These are phyloP conservation scores for Strombidium stylifer DNA, from an alignment of 73 alveolate species.

Conservation along the genomic window DNA sequence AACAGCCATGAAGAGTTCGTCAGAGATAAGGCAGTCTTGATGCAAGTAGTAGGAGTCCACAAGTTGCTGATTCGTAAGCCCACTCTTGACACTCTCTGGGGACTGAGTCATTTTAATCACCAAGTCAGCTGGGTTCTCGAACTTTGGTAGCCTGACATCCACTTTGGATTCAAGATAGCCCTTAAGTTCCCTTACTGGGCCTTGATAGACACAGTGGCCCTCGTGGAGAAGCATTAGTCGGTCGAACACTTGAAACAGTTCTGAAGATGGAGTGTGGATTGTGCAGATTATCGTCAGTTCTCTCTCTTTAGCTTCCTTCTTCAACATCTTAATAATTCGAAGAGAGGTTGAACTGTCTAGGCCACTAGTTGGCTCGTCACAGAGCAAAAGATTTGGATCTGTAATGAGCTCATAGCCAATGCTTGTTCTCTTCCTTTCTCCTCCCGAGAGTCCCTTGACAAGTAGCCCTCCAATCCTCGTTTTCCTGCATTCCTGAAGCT, in stretches of 20 bases:
- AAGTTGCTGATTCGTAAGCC: constrained; percentile 6
- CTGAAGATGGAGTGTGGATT: constrained; percentile 11
- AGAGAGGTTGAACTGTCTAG: constrained; percentile 28
- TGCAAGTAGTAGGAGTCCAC: background rate
- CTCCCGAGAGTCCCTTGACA: constrained; percentile 70
- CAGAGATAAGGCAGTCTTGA: background rate
- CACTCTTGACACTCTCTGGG: constrained; percentile 4
- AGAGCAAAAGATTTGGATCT: constrained; percentile 44
- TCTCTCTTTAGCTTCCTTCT: constrained; percentile 9
- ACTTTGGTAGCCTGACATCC: constrained; percentile 1
- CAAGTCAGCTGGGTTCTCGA: constrained; percentile 23
- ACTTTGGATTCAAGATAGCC: constrained; percentile 7
- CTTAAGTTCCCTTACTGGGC: constrained; percentile 15
- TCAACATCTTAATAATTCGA: constrained; percentile 9
- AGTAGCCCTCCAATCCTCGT: constrained; percentile 58
- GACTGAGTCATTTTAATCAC: constrained; percentile 33
- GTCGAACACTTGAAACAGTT: constrained; percentile 17
- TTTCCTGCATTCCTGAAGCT: constrained; percentile 39
- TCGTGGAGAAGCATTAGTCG: constrained; percentile 26
- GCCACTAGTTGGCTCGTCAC: constrained; percentile 56
- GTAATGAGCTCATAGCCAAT: constrained; percentile 60
- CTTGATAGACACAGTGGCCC: constrained; percentile 38
- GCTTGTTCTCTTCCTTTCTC: constrained; percentile 69
- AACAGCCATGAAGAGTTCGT: background rate
- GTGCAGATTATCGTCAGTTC: constrained; percentile 35